These are phyloP conservation scores for Thelephora terrestris DNA, from an alignment of 1,284 basidiomycete species.

Conservation along the genomic window DNA sequence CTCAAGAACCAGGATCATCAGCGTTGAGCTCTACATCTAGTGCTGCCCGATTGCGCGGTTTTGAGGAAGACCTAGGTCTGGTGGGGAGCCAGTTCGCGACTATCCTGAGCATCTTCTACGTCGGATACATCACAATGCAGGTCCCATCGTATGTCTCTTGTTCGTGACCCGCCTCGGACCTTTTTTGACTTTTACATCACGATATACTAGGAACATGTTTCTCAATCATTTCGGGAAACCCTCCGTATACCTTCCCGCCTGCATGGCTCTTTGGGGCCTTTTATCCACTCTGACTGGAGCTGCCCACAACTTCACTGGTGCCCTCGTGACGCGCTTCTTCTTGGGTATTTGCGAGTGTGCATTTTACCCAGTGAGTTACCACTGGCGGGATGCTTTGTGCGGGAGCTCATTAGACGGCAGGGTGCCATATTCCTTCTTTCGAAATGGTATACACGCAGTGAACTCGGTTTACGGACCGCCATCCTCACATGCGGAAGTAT, in stretches of 20 bases:
- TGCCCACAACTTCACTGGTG: conserved; percentile 48
- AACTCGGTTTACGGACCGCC: conserved; percentile 64
- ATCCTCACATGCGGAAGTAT: conserved; percentile 64
- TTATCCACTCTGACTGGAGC: conserved; percentile 16
- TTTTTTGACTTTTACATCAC: conserved; percentile 4
- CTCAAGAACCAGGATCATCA: not conserved
- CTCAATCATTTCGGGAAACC: conserved; percentile 63
- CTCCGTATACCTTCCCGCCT: conserved; percentile 61
- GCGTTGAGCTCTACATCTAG: conserved; percentile 19
- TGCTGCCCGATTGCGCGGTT: conserved; percentile 58
- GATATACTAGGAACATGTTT: conserved; percentile 53
- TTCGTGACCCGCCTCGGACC: not conserved
- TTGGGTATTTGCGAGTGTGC: conserved; percentile 62
- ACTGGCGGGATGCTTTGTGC: not conserved
- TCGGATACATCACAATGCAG: conserved; percentile 76
- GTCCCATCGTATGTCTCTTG: conserved; percentile 51
- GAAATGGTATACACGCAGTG: conserved; percentile 62
- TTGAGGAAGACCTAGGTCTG: conserved; percentile 59
- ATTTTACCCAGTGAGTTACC: conserved; percentile 45
- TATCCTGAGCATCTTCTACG: conserved; percentile 64
- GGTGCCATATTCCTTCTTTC: conserved; percentile 56
- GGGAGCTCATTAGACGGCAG: not conserved
- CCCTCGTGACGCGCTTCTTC: conserved; percentile 66
- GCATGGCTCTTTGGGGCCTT: conserved; percentile 56
- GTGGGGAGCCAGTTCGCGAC: conserved; percentile 60